Conservation (phyloP, 805 yeast species). For the Myxozyma neglecta region DNA sequence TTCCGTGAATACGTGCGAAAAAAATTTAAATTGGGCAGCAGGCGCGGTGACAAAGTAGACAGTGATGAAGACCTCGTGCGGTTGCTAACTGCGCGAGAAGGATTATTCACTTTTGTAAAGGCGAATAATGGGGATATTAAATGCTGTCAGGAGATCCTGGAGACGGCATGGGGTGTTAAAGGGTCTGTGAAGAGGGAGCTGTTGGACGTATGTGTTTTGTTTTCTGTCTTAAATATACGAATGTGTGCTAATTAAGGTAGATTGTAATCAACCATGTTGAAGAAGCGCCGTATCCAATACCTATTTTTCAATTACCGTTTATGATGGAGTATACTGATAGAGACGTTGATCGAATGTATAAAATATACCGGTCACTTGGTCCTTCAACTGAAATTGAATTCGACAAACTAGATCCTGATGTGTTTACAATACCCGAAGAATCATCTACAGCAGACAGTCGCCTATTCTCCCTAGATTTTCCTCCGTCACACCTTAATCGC, state of each 20-base stretch:
- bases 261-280: background rate
- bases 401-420: background rate
- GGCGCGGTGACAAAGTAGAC: too few species aligned
- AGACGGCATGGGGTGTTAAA: slow-evolving; percentile 4
- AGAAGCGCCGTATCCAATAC: background rate
- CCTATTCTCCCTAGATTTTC: background rate
- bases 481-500: background rate
- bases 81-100: background rate
- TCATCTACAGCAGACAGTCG: background rate
- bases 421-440: background rate
- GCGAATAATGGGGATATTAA: slow-evolving; percentile 8
- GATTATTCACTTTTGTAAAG: background rate
- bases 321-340: background rate
- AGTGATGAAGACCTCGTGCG: background rate
- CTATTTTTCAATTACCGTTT: background rate
- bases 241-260: background rate
- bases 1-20: background rate
- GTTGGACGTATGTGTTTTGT: background rate
- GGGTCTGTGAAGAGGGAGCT: background rate
- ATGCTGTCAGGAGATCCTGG: background rate
- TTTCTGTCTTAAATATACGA: background rate
- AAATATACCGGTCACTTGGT: background rate
- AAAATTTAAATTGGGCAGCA: slow-evolving; percentile 1
- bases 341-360: background rate
- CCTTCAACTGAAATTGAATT: background rate